These are phyloP conservation scores for Candida fluviatilis DNA, from an alignment of 805 yeast species.

Conservation along the genomic window DNA sequence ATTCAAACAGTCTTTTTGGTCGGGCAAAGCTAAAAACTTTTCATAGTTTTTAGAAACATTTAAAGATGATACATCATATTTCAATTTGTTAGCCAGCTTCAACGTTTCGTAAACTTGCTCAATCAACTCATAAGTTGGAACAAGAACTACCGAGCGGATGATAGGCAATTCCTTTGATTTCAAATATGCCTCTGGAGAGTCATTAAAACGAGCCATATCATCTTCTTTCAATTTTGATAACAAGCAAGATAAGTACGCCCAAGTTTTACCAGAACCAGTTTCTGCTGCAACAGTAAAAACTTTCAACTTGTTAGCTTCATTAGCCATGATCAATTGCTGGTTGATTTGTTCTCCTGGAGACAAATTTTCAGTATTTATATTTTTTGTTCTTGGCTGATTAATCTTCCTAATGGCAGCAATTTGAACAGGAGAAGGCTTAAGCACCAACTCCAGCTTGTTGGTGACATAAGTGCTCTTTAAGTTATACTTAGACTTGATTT, in stretches of 20 bases:
- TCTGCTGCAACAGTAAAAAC: constrained; percentile 87
- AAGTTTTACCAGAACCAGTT: constrained; percentile 95
- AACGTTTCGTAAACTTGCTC: constrained; percentile 64
- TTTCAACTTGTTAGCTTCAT: constrained; percentile 37
- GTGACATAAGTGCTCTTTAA: constrained; percentile 29
- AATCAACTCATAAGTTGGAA: constrained; percentile 88
- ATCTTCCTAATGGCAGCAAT: constrained; percentile 61
- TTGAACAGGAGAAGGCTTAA: constrained; percentile 79
- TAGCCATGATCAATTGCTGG: constrained; percentile 22
- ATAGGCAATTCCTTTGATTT: constrained; percentile 23
- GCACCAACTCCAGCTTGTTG: constrained; percentile 25
- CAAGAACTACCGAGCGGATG: constrained; percentile 68
- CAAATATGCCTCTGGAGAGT: constrained; percentile 15
- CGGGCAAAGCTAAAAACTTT: constrained; percentile 20
- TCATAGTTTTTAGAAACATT: constrained; percentile 15
- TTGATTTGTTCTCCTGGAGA: constrained; percentile 20
- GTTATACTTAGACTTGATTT: constrained; percentile 41
- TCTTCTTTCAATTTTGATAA: constrained; percentile 63
- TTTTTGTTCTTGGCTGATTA: constrained; percentile 38
- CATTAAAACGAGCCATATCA: constrained; percentile 30
- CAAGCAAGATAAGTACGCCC: constrained; percentile 82
- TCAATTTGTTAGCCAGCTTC: constrained; percentile 21
- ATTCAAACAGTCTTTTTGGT: constrained; percentile 26
- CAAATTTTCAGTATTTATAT: constrained; percentile 7
- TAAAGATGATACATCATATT: constrained; percentile 17